Evolutionary conservation across 805 yeast genomes (phyloP), one percentile per base, ranked within the genome.

Genomic region (Barnettozyma californica): DNA sequence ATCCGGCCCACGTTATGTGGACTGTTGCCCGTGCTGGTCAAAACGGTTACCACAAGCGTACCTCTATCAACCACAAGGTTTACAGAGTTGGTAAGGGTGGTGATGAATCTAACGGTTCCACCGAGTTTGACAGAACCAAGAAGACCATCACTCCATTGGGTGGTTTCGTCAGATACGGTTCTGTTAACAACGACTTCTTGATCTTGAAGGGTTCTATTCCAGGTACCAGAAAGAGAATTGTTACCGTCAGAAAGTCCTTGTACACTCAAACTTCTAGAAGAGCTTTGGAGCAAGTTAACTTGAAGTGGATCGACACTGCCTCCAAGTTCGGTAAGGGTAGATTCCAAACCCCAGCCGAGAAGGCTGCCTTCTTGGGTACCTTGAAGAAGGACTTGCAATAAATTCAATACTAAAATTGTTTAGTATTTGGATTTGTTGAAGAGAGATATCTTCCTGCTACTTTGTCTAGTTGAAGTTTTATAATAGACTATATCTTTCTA

Each of bases 241-340:
- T 94, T 69, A 94, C 99, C 69, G 84, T 94, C 75, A 91, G 99
- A 87, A 94, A 94, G 83, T 89, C 97, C 66, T 83, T 94, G 73
- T 87, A 89, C 88, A 87, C 87, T 70, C 94, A 91, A 85, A 90
- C 97, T 67, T 87, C 95, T 68, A 94, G 99, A 84, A 86, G 83
- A 79, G 98, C 98, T 68, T 74, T 86, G 67, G 99, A 94, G 84
- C 76, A 89, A 78, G 96, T 92, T 65, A 81, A 78, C 84, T 87
- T 94, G 78, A 94, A 94, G 81, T 94, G 98, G 99, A 94, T 94
- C 74, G 99, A 94, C 77, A 94, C 99, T 68, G 96, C 99, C 73
- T 94, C 99, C 71, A 91, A 92, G 80, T 94, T 94, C 91, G 99
- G 99, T 87, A 95, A 94, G 89, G 99, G 99, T 84, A 94, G 99